phyloP scores from a whole-genome alignment of 2,329 filamentous ascomycete species.

The Hysterium pulicare region DNA sequence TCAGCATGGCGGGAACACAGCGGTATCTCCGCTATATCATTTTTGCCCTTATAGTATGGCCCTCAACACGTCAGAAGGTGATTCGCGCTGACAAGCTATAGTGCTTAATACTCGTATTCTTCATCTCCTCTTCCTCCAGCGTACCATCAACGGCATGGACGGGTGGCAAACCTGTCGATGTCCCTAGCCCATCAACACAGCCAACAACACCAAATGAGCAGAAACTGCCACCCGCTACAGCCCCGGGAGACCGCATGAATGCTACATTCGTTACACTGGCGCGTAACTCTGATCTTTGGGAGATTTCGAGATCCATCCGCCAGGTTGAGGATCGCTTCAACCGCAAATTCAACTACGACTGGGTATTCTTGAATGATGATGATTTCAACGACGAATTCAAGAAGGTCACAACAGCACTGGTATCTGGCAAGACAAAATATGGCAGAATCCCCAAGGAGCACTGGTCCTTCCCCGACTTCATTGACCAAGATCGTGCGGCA shows the following conservation, averaged over 20 bases:
- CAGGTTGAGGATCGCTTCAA: slow-evolving; percentile 99
- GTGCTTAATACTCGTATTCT: slow-evolving; percentile 73
- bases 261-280: slow-evolving; percentile 96
- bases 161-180: slow-evolving; percentile 17
- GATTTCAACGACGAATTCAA: slow-evolving; percentile 93
- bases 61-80: neutral
- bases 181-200: slow-evolving; percentile 8
- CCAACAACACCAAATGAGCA: slow-evolving; percentile 32
- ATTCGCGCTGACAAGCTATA: slow-evolving; percentile 27
- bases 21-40: slow-evolving; percentile 71
- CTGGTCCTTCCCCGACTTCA: slow-evolving; percentile 95
- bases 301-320: slow-evolving; percentile 92
- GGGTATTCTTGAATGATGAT: slow-evolving; percentile 97
- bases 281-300: slow-evolving; percentile 91
- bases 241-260: slow-evolving; percentile 77
- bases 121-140: slow-evolving; percentile 65
- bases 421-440: slow-evolving; percentile 91
- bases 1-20: slow-evolving; percentile 71
- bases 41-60: slow-evolving; percentile 77
- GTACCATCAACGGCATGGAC: slow-evolving; percentile 37
- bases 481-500: slow-evolving; percentile 89
- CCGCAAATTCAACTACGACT: slow-evolving; percentile 93
- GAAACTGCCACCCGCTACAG: slow-evolving; percentile 42
- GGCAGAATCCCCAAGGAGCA: slow-evolving; percentile 86
- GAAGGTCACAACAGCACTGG: slow-evolving; percentile 80